Base-by-base conservation (phyloP, 352 stramenopile genomes). In the Phytophthora sansomeana region DNA sequence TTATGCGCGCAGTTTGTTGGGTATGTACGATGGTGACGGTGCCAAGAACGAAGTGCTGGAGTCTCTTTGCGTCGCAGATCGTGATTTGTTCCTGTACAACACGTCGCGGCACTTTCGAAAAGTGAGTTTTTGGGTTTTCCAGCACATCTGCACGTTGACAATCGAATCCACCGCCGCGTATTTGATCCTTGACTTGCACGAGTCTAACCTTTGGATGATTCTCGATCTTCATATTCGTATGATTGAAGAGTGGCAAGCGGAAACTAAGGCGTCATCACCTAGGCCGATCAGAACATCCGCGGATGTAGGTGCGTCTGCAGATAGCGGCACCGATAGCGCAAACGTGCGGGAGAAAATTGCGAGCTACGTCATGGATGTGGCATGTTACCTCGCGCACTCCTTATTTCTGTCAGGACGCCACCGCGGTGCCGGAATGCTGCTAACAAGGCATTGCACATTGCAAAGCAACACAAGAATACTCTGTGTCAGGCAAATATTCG, bases 141-240 rank as follows among this genome's bases (percentile, higher is more conserved):
- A 92, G 56, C 81, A 92, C 47, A 94, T 94, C 52, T 92, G 86
- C 55, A 94, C 86, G 9, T 68, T 94, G 3, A 77, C 83, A 7
- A 72, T 85, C 9, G 80, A 86, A 52, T 94, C 86, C 6, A 91
- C 74, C 24, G 86, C 86, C 5, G 82, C 86, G 28, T 94, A 94
- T 51, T 57, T 94, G 72, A 89, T 94, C 44, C 52, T 94, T 11
- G 86, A 94, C 41, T 79, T 92, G 52, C 83, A 92, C 29, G 83
- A 94, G 42, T 87, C 86, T 19, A 94, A 94, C 42, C 35, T 92
- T 43, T 94, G 86, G 86, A 92, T 92, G 79, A 80, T 88, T 49
- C 57, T 94, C 5, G 83, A 92, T 62, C 75, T 91, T 6, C 85
- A 92, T 52, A 72, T 91, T 30, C 71, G 79, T 6, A 87, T 91